These are phyloP conservation scores for Lophium mytilinum DNA, from an alignment of 495 filamentous ascomycete species.

Conservation along the genomic window DNA sequence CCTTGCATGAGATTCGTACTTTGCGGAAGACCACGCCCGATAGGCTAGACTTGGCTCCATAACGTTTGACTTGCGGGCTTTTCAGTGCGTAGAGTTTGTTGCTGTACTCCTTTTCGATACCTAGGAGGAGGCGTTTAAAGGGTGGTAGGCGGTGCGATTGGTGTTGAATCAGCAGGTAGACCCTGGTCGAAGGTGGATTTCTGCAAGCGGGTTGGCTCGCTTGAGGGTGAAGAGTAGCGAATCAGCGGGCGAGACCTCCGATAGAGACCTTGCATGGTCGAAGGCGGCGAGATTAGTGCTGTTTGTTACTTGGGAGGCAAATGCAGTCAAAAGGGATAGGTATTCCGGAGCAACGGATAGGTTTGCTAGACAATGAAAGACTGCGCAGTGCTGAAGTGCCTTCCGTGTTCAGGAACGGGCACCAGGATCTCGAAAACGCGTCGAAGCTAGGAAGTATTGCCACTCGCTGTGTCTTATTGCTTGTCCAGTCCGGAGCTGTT, in stretches of 20 bases:
- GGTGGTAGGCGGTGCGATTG: slow-evolving; percentile 14
- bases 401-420: too few species aligned
- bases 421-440: too few species aligned
- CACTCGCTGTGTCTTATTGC: too few species aligned
- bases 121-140: slow-evolving; percentile 2
- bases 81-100: too few species aligned
- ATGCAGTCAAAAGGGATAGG: slow-evolving; percentile 27
- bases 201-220: slow-evolving; percentile 14
- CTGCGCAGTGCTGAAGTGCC: neutral
- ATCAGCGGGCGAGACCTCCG: slow-evolving; percentile 1
- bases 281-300: neutral
- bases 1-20: slow-evolving; percentile 14
- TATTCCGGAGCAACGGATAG: too few species aligned
- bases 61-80: too few species aligned
- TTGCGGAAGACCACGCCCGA: slow-evolving; percentile 3
- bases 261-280: neutral
- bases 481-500: too few species aligned
- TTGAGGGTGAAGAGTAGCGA: slow-evolving; percentile 12
- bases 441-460: too few species aligned
- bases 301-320: neutral
- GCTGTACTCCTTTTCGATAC: too few species aligned
- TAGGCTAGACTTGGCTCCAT: neutral
- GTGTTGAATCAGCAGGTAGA: slow-evolving; percentile 4
- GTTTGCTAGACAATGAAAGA: slow-evolving; percentile 12
- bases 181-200: slow-evolving; percentile 7